Evolutionary conservation across 352 stramenopile genomes (phyloP).

Genomic region (Pilasporangium apinafurcum): DNA sequence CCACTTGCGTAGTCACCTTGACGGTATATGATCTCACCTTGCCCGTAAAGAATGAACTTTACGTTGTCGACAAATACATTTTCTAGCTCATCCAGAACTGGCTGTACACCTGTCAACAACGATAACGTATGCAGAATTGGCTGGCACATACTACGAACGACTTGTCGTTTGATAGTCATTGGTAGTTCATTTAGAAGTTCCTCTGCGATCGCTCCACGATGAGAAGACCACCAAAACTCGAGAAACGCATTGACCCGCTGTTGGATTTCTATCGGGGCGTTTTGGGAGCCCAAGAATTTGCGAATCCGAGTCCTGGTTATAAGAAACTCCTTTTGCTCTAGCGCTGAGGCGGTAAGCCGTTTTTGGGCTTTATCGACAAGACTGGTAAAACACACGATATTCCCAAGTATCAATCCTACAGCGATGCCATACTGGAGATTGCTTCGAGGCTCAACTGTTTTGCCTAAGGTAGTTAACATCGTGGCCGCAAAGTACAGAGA

Average conservation of each 20-base stretch:
- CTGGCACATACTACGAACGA: slow-evolving; percentile 44
- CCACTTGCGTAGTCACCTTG: slow-evolving; percentile 55
- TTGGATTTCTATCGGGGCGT: slow-evolving; percentile 28
- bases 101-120: slow-evolving; percentile 24
- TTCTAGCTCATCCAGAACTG: slow-evolving; percentile 25
- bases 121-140: slow-evolving; percentile 37
- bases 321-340: slow-evolving; percentile 64
- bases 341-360: slow-evolving; percentile 29
- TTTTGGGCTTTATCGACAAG: slow-evolving; percentile 46
- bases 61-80: slow-evolving; percentile 42
- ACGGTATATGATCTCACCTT: slow-evolving; percentile 58
- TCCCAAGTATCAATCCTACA: slow-evolving; percentile 36
- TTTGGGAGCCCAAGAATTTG: slow-evolving; percentile 41
- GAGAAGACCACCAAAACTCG: slow-evolving; percentile 65
- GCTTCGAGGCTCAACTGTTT: slow-evolving; percentile 27
- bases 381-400: slow-evolving; percentile 30
- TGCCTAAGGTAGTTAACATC: slow-evolving; percentile 35
- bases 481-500: slow-evolving; percentile 38
- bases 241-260: slow-evolving; percentile 53
- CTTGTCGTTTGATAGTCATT: slow-evolving; percentile 35
- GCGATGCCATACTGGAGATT: slow-evolving; percentile 20
- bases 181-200: slow-evolving; percentile 50
- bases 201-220: slow-evolving; percentile 38
- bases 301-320: slow-evolving; percentile 41
- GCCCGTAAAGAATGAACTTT: slow-evolving; percentile 47